phyloP scores from a whole-genome alignment of 768 basidiomycete species.

The Podaxis sp. region DNA sequence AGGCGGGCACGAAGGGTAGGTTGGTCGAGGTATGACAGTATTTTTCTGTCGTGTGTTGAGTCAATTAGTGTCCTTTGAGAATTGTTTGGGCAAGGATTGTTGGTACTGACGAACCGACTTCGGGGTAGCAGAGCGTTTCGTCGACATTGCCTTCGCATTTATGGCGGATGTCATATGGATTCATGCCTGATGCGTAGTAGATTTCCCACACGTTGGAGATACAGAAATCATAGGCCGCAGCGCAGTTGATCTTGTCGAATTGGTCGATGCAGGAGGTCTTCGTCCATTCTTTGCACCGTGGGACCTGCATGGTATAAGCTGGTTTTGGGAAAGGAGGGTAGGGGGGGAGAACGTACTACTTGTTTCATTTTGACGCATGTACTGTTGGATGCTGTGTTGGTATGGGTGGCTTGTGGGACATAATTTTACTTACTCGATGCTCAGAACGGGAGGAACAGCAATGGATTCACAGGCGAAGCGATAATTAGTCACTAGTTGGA shows the following conservation, averaged over 20 bases:
- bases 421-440: constrained; percentile 39
- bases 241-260: constrained; percentile 65
- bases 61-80: constrained; percentile 27
- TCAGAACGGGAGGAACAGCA: constrained; percentile 44
- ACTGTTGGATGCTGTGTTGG: no score
- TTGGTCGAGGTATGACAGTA: constrained; percentile 51
- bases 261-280: constrained; percentile 55
- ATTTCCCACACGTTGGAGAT: constrained; percentile 39
- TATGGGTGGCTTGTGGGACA: no score
- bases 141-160: constrained; percentile 48
- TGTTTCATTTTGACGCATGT: no score
- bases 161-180: constrained; percentile 71
- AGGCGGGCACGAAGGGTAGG: constrained; percentile 51
- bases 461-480: constrained; percentile 42
- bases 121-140: constrained; percentile 58
- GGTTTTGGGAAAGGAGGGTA: no score
- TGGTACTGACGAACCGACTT: not conserved
- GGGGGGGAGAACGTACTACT: no score
- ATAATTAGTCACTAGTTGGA: constrained; percentile 36
- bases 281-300: constrained; percentile 61
- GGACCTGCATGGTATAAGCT: constrained; percentile 38
- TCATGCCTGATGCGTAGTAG: constrained; percentile 32
- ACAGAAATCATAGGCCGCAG: constrained; percentile 64
- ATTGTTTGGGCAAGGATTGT: constrained; percentile 36
- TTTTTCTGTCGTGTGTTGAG: no score